Percentiles rank a stretch among this genome's conserved stretches.
Conservation (phyloP, 2,329 filamentous ascomycete genomes). For the Thermoascus crustaceus region DNA sequence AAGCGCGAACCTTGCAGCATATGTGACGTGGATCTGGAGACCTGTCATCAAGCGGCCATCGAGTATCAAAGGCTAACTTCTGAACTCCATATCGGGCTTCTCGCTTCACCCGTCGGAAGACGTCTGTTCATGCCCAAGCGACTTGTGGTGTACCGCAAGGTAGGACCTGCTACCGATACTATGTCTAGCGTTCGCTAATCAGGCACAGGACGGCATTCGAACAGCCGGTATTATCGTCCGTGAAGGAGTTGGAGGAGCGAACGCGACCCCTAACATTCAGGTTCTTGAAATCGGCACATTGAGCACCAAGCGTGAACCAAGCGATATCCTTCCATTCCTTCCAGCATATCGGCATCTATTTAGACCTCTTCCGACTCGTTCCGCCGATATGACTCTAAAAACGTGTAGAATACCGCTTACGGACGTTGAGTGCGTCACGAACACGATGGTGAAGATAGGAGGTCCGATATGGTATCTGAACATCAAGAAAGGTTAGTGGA, state of each 20-base stretch:
- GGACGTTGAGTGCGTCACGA: constrained; percentile 79
- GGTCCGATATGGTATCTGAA: constrained; percentile 41
- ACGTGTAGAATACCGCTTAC: constrained; percentile 61
- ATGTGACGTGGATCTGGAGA: constrained; percentile 72
- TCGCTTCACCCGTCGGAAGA: constrained; percentile 74
- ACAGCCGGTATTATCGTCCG: constrained; percentile 72
- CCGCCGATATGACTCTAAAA: constrained; percentile 60
- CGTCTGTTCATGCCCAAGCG: constrained; percentile 69
- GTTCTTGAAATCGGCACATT: constrained; percentile 68
- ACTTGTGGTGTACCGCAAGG: constrained; percentile 70
- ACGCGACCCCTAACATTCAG: constrained; percentile 61
- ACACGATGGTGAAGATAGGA: constrained; percentile 50
- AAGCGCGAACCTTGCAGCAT: constrained; percentile 75
- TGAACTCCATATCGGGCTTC: constrained; percentile 67
- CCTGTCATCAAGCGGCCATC: constrained; percentile 73
- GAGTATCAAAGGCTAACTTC: constrained; percentile 70
- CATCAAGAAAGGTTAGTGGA: constrained; percentile 41
- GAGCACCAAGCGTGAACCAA: constrained; percentile 62
- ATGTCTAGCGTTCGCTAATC: constrained; percentile 13
- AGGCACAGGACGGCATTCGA: constrained; percentile 61
- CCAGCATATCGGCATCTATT: constrained; percentile 61
- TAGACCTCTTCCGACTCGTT: constrained; percentile 57
- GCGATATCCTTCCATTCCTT: constrained; percentile 81
- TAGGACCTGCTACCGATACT: constrained; percentile 15
- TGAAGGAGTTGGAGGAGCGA: constrained; percentile 59